phyloP scores from a whole-genome alignment of 768 basidiomycete species.

The Hypholoma fasciculare region DNA sequence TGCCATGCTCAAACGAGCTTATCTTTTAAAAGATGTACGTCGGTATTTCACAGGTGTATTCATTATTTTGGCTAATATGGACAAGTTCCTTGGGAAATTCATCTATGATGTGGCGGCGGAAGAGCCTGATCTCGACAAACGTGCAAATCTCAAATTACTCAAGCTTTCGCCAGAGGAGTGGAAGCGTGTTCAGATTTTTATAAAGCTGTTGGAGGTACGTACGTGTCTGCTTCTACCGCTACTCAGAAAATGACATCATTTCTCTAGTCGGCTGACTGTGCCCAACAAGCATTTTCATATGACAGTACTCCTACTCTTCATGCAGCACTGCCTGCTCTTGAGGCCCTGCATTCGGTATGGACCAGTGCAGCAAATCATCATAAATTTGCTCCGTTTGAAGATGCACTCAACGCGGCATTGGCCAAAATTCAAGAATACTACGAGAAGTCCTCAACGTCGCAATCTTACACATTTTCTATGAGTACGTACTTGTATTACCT shows the following conservation, averaged over 20 bases:
- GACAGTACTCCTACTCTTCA: conserved; percentile 27
- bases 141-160: conserved; percentile 18
- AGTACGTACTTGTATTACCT: neutral
- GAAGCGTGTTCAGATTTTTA: conserved; percentile 18
- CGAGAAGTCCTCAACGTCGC: conserved; percentile 22
- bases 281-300: conserved; percentile 33
- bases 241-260: neutral
- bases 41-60: no score
- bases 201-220: conserved; percentile 21
- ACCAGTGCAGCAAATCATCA: neutral
- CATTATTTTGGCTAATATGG: no score
- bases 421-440: conserved; percentile 31
- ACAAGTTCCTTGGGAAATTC: conserved; percentile 24
- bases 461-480: conserved; percentile 31
- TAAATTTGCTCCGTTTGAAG: conserved; percentile 19
- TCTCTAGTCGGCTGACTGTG: conserved; percentile 26
- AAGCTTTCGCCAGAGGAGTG: conserved; percentile 23
- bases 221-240: neutral
- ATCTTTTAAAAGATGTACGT: neutral
- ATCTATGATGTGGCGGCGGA: conserved; percentile 20
- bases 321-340: conserved; percentile 31
- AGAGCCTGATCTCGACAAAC: conserved; percentile 25
- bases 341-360: conserved; percentile 30
- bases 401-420: conserved; percentile 23
- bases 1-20: neutral